A percentile compares a stretch with the other conserved stretches of the same genome.
Conservation (phyloP, 768 basidiomycete species). For the Inosperma sp. region DNA sequence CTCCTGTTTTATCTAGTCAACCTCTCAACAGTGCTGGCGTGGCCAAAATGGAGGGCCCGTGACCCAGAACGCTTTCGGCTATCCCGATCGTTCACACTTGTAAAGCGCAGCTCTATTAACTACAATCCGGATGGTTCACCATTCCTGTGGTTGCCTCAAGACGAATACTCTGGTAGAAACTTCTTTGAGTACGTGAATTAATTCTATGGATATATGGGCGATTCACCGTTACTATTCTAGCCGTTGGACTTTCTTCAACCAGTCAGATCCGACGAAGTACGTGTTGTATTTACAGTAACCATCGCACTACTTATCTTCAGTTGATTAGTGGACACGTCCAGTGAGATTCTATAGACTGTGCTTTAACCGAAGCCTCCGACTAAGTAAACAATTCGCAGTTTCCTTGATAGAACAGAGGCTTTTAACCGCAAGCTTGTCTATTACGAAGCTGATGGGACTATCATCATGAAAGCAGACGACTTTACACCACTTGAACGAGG, state of each 20-base stretch:
- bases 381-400: constrained; percentile 38
- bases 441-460: constrained; percentile 50
- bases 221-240: constrained; percentile 27
- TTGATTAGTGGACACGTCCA: constrained; percentile 58
- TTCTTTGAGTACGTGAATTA: constrained; percentile 62
- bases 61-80: too few species aligned
- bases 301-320: constrained; percentile 11
- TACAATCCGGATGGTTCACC: constrained; percentile 8
- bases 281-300: constrained; percentile 19
- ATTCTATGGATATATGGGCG: constrained; percentile 1
- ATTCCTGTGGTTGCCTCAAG: constrained; percentile 54
- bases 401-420: constrained; percentile 53
- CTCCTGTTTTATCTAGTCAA: too few species aligned
- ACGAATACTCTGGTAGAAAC: constrained; percentile 57
- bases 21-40: too few species aligned
- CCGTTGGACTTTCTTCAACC: constrained; percentile 55
- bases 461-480: constrained; percentile 77
- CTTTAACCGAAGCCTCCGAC: not conserved
- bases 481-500: constrained; percentile 52
- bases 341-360: constrained; percentile 35
- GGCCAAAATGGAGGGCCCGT: too few species aligned
- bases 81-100: not conserved
- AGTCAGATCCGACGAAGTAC: constrained; percentile 65
- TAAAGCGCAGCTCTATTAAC: constrained; percentile 2
- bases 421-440: constrained; percentile 52